Evolutionary conservation across 1,284 basidiomycete species (phyloP).

Genomic region (Fomitopsis palustris): DNA sequence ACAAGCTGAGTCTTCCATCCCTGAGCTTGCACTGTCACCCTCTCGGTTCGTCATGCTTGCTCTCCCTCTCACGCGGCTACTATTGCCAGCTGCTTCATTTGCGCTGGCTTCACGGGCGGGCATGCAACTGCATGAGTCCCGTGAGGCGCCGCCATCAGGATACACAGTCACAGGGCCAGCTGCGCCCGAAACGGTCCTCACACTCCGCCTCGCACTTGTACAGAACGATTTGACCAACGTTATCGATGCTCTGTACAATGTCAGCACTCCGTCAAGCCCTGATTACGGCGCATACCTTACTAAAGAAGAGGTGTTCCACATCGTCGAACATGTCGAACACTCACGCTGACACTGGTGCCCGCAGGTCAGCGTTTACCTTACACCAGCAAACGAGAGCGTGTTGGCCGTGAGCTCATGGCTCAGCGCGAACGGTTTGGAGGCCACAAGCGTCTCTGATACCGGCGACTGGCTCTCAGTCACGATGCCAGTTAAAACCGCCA

Average conservation of each 20-base stretch:
- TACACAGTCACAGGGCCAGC: constrained; percentile 20
- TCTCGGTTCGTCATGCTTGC: too few relatives aligned
- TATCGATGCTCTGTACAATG: constrained; percentile 19
- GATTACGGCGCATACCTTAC: constrained; percentile 25
- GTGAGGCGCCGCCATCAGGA: constrained; percentile 13
- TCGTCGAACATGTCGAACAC: not conserved
- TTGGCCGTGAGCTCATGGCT: constrained; percentile 37
- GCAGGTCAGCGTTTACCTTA: constrained; percentile 30
- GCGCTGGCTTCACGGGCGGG: too few relatives aligned
- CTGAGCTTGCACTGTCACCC: too few relatives aligned
- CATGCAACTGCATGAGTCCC: constrained; percentile 19
- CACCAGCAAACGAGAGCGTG: constrained; percentile 31
- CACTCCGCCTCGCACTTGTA: constrained; percentile 21
- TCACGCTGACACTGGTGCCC: constrained; percentile 5
- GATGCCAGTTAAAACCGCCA: constrained; percentile 24
- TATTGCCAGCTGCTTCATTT: too few relatives aligned
- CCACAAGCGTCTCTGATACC: constrained; percentile 28
- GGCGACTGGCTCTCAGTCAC: constrained; percentile 40
- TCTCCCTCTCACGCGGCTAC: too few relatives aligned
- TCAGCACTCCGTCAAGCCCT: constrained; percentile 22
- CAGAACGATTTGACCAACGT: constrained; percentile 21
- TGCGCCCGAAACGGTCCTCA: constrained; percentile 15
- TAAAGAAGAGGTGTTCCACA: constrained; percentile 21
- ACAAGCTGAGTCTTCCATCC: too few relatives aligned
- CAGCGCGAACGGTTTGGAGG: constrained; percentile 30